phyloP scores from a whole-genome alignment of 2,329 filamentous ascomycete genomes.

The Annulohypoxylon truncatum region DNA sequence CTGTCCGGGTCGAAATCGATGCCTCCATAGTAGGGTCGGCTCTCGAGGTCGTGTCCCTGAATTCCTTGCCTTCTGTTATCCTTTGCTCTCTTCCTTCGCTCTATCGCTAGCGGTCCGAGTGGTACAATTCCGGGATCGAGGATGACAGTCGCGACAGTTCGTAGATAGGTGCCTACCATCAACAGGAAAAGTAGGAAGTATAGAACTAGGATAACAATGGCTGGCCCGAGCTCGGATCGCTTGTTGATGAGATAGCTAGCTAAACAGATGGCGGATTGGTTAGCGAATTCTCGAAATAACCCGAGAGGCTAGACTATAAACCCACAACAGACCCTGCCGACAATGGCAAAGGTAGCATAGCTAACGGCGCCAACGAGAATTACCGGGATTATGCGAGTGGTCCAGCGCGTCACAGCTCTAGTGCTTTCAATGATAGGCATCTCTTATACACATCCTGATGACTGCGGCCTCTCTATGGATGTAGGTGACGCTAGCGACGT shows the following conservation, averaged over 20 bases:
- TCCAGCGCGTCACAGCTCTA: conserved; percentile 64
- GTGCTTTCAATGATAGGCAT: conserved; percentile 52
- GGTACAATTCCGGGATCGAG: conserved; percentile 80
- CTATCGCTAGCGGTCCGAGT: conserved; percentile 60
- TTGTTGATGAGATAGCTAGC: conserved; percentile 76
- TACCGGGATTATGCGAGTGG: conserved; percentile 75
- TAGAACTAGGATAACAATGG: conserved; percentile 75
- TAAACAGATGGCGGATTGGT: conserved; percentile 49
- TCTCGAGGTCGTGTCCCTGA: conserved; percentile 49
- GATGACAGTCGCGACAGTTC: conserved; percentile 75
- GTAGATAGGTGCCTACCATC: conserved; percentile 74
- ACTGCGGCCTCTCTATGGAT: conserved; percentile 7
- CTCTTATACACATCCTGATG: conserved; percentile 43
- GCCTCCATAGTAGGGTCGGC: conserved; percentile 50
- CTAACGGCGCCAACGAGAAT: conserved; percentile 73
- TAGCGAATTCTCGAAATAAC: conserved; percentile 7
- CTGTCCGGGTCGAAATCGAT: conserved; percentile 67
- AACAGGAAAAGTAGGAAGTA: conserved; percentile 79
- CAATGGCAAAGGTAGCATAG: conserved; percentile 78
- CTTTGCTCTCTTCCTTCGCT: conserved; percentile 45
- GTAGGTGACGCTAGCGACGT: background rate
- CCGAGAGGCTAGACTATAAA: conserved; percentile 36
- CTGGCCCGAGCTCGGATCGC: conserved; percentile 64
- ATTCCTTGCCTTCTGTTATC: conserved; percentile 40
- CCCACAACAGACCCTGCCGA: conserved; percentile 75